Conservation (phyloP, 495 filamentous ascomycete species). For the Hypoxylon subgilvum region DNA sequence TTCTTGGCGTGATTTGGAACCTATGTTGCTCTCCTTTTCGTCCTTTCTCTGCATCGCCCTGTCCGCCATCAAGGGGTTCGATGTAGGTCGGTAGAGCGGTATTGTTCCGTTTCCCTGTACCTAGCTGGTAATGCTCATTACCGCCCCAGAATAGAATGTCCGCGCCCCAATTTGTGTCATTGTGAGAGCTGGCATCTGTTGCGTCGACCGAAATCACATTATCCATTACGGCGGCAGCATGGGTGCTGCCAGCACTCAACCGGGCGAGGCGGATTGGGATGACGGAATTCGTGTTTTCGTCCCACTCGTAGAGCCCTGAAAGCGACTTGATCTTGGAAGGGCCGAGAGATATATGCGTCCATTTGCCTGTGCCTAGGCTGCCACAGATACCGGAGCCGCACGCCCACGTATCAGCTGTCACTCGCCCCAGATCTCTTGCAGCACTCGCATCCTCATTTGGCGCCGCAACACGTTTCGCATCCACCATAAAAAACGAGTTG, state of each 20-base stretch:
- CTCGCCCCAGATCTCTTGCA: conserved; percentile 48
- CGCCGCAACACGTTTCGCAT: conserved; percentile 64
- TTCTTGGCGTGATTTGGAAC: conserved; percentile 83
- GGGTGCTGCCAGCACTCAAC: conserved; percentile 76
- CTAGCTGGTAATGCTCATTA: conserved; percentile 91
- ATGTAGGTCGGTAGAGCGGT: conserved; percentile 75
- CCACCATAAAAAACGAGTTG: conserved; percentile 85
- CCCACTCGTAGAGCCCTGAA: conserved; percentile 81
- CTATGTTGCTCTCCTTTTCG: conserved; percentile 69
- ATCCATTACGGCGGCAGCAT: conserved; percentile 78
- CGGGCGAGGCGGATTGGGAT: conserved; percentile 77
- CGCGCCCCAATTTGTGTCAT: conserved; percentile 79
- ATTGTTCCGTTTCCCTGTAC: conserved; percentile 88
- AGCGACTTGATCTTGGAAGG: conserved; percentile 85
- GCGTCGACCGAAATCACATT: conserved; percentile 72
- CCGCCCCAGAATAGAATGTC: conserved; percentile 93
- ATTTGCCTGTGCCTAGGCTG: conserved; percentile 81
- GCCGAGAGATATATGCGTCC: conserved; percentile 82
- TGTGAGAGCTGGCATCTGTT: conserved; percentile 54
- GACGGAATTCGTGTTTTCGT: conserved; percentile 69
- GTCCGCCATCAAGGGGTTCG: conserved; percentile 67
- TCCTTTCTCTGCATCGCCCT: conserved; percentile 53
- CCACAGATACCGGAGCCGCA: conserved; percentile 87
- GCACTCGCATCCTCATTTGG: conserved; percentile 50
- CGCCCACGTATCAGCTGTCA: conserved; percentile 78